Evolutionary conservation across 1,284 basidiomycete species (phyloP).

Genomic region (Violaceomyces palustris): DNA sequence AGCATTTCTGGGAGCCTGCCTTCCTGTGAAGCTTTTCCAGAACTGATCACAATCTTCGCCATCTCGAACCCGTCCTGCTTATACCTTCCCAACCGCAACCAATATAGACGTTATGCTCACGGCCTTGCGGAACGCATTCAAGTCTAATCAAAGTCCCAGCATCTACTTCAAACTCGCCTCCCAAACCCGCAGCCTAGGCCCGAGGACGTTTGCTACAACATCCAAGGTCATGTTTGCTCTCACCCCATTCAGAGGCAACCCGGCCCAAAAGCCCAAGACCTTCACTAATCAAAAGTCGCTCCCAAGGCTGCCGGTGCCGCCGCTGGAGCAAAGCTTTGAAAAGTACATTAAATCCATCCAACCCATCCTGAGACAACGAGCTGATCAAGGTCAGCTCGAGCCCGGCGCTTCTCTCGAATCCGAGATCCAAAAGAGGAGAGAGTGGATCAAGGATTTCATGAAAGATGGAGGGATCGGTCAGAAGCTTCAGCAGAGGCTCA

Average conservation of each 20-base stretch:
- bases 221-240: slow-evolving; percentile 52
- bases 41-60: too few relatives aligned
- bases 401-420: slow-evolving; percentile 58
- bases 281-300: slow-evolving; percentile 53
- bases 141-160: too few relatives aligned
- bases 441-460: slow-evolving; percentile 70
- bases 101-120: too few relatives aligned
- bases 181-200: too few relatives aligned
- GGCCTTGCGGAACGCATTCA: too few relatives aligned
- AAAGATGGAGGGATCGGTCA: slow-evolving; percentile 63
- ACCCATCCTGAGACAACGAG: slow-evolving; percentile 65
- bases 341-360: slow-evolving; percentile 74
- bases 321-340: slow-evolving; percentile 70
- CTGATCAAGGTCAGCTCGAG: slow-evolving; percentile 58
- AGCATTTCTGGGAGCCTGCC: too few relatives aligned
- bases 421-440: slow-evolving; percentile 62
- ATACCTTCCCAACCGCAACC: too few relatives aligned
- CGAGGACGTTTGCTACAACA: slow-evolving; percentile 14
- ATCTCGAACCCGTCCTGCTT: too few relatives aligned
- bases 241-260: slow-evolving; percentile 44
- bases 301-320: slow-evolving; percentile 79
- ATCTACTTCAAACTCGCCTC: not conserved
- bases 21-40: too few relatives aligned
- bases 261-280: slow-evolving; percentile 52
- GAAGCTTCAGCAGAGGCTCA: slow-evolving; percentile 71